phyloP scores from a whole-genome alignment of 768 basidiomycete genomes.

The Leccinum boreale region DNA sequence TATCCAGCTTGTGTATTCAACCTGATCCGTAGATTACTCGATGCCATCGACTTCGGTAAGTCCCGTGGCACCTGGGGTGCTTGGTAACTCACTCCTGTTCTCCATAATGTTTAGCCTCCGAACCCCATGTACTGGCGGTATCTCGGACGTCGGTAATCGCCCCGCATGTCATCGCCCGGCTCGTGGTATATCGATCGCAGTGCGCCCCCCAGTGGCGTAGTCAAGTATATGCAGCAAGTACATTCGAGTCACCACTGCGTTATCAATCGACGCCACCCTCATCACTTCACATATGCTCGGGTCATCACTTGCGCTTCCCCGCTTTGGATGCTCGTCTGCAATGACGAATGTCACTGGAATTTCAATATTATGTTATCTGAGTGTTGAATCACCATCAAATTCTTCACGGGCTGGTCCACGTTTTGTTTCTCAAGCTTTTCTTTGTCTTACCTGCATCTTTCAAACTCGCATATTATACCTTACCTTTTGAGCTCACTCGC shows the following conservation, averaged over 20 bases:
- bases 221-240: neutral
- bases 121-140: slow-evolving; percentile 45
- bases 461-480: slow-evolving; percentile 23
- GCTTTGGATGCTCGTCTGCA: slow-evolving; percentile 5
- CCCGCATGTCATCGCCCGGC: neutral
- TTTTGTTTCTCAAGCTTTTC: slow-evolving; percentile 1
- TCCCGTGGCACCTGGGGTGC: neutral
- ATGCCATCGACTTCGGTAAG: slow-evolving; percentile 44
- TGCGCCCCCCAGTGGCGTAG: neutral
- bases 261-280: slow-evolving; percentile 2
- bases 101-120: slow-evolving; percentile 37
- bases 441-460: slow-evolving; percentile 5
- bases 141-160: slow-evolving; percentile 40
- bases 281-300: slow-evolving; percentile 6
- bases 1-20: neutral
- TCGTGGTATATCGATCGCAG: slow-evolving; percentile 6
- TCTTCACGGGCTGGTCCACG: slow-evolving; percentile 21
- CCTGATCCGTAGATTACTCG: slow-evolving; percentile 49
- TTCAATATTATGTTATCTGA: neutral
- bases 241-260: slow-evolving; percentile 1
- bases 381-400: slow-evolving; percentile 9
- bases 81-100: slow-evolving; percentile 5
- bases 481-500: slow-evolving; percentile 12
- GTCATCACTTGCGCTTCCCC: neutral
- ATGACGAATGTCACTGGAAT: slow-evolving; percentile 2